phyloP scores from a whole-genome alignment of 495 filamentous ascomycete species.

The Hypoxylon subgilvum region DNA sequence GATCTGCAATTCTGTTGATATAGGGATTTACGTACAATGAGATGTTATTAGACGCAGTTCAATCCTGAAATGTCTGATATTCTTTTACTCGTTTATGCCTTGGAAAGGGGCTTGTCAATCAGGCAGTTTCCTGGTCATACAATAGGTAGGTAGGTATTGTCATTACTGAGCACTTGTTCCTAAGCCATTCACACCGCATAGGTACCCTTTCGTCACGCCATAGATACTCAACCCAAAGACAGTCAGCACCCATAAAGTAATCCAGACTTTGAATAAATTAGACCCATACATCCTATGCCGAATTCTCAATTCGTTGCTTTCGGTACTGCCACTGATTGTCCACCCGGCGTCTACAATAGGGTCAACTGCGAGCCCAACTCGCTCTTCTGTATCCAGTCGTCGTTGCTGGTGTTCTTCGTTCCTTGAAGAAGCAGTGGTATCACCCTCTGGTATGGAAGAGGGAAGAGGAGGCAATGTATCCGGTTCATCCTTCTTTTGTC shows the following conservation, averaged over 20 bases:
- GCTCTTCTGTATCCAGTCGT: constrained; percentile 1
- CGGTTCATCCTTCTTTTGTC: neutral
- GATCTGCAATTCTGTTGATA: no score
- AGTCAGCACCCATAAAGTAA: neutral
- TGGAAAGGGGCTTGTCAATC: no score
- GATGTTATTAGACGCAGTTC: no score
- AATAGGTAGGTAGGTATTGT: no score
- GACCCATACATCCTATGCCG: neutral
- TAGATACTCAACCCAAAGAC: neutral
- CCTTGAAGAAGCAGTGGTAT: neutral
- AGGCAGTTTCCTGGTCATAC: no score
- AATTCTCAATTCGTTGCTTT: neutral
- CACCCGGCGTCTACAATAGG: no score
- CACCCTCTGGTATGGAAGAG: neutral
- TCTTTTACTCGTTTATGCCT: no score
- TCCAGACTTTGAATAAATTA: neutral
- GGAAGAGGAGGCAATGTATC: neutral
- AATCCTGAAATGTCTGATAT: no score
- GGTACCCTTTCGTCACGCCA: no score
- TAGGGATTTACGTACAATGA: no score
- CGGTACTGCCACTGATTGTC: neutral
- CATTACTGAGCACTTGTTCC: no score
- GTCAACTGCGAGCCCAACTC: neutral
- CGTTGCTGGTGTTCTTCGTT: neutral
- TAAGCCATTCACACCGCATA: no score